Evolutionary conservation across 2,329 filamentous ascomycete species (phyloP).

Genomic region (Fusarium sp.): DNA sequence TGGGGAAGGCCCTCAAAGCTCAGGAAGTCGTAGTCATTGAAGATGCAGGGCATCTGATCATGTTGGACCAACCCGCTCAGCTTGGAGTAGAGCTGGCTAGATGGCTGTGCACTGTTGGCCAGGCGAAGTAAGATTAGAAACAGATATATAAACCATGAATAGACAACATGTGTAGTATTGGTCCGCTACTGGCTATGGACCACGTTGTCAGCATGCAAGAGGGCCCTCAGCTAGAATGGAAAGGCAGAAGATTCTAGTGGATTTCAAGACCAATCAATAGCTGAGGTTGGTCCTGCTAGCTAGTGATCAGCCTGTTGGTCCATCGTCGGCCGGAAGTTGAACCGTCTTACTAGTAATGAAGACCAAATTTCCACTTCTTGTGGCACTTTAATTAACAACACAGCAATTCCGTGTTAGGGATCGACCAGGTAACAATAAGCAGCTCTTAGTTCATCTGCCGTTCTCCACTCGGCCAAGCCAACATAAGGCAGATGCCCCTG

Average conservation of each 20-base stretch:
- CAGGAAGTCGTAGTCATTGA: constrained; percentile 50
- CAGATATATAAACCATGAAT: not conserved
- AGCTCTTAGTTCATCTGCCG: not conserved
- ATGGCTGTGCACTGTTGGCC: constrained; percentile 44
- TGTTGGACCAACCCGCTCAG: constrained; percentile 56
- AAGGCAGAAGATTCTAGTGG: not conserved
- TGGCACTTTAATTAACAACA: not conserved
- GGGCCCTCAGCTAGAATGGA: not conserved
- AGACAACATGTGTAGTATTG: too few relatives aligned
- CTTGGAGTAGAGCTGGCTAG: constrained; percentile 53
- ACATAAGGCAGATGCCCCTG: not conserved
- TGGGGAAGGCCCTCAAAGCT: constrained; percentile 46
- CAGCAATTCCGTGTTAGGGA: not conserved
- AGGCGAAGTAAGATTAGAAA: not conserved
- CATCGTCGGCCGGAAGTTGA: not conserved
- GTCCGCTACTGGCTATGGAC: too few relatives aligned
- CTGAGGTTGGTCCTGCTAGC: not conserved
- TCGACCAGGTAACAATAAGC: not conserved
- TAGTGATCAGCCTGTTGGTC: not conserved
- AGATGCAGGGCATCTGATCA: constrained; percentile 57
- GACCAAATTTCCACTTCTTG: not conserved
- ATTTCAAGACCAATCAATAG: not conserved
- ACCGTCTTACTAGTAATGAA: not conserved
- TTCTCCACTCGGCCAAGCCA: not conserved
- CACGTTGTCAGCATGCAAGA: not conserved